Evolutionary conservation across 2,329 filamentous ascomycete species (phyloP).

Genomic region (Cordyceps farinosa): DNA sequence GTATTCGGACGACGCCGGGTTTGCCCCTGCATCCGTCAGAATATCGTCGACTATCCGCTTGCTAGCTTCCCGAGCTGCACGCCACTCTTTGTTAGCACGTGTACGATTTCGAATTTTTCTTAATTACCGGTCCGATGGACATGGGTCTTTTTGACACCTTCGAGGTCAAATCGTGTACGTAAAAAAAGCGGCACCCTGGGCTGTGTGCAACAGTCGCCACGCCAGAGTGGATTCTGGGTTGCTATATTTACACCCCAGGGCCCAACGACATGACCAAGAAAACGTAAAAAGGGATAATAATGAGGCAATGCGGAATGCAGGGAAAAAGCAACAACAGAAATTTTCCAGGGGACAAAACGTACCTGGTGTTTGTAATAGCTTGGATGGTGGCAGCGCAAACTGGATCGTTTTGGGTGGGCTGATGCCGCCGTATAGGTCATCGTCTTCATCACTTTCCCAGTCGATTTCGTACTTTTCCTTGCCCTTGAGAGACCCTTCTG

Average conservation of each 20-base stretch:
- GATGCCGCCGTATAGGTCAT: slow-evolving; percentile 64
- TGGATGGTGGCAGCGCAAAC: slow-evolving; percentile 73
- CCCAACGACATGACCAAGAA: neutral
- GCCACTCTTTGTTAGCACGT: slow-evolving; percentile 16
- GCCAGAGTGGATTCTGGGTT: slow-evolving; percentile 8
- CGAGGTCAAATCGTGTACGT: neutral
- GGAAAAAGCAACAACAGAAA: neutral
- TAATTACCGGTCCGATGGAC: neutral
- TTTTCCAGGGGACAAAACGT: slow-evolving; percentile 27
- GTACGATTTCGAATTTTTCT: neutral
- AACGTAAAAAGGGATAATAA: slow-evolving; percentile 2
- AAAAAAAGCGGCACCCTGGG: slow-evolving; percentile 7
- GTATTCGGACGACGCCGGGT: slow-evolving; percentile 52
- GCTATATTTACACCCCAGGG: neutral
- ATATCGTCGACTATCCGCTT: slow-evolving; percentile 78
- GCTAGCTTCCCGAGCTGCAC: slow-evolving; percentile 70
- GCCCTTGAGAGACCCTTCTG: slow-evolving; percentile 24
- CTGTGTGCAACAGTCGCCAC: neutral
- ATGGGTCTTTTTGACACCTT: neutral
- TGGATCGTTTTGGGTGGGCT: slow-evolving; percentile 94
- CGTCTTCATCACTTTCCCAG: slow-evolving; percentile 74
- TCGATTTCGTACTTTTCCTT: slow-evolving; percentile 53
- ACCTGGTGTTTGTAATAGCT: slow-evolving; percentile 78
- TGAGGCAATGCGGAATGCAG: neutral
- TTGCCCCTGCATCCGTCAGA: slow-evolving; percentile 68